Percentiles rank a stretch among this genome's conserved stretches.
phyloP scores from a whole-genome alignment of 257 asterid genomes.

The Parsonsia alboflavescens region DNA sequence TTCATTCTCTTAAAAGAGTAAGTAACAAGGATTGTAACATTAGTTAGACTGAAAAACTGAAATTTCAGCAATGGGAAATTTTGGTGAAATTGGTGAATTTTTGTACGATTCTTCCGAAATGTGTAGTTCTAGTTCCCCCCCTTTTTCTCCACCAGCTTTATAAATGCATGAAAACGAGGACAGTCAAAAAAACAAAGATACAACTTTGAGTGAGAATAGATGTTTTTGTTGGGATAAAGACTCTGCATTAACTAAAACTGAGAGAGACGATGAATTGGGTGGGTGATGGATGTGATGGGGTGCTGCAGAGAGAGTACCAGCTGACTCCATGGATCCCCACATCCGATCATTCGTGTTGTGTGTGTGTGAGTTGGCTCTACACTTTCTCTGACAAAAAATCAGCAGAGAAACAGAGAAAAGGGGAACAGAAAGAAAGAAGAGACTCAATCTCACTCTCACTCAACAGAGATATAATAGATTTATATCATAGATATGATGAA shows the following conservation, averaged over 20 bases:
- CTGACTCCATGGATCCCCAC: constrained; percentile 9
- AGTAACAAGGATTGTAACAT: background rate
- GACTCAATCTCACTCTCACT: background rate
- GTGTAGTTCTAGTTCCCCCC: no score
- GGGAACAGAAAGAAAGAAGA: background rate
- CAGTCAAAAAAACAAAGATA: background rate
- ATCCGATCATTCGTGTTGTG: background rate
- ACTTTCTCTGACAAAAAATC: constrained; percentile 2
- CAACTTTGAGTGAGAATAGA: background rate
- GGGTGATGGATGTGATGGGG: constrained; percentile 3
- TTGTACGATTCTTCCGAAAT: background rate
- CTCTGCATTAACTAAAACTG: background rate
- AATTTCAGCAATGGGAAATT: no score
- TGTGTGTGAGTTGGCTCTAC: background rate
- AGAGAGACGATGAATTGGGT: background rate
- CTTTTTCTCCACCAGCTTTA: constrained; percentile 2
- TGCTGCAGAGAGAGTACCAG: background rate
- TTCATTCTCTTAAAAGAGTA: no score
- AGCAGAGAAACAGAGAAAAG: constrained; percentile 2
- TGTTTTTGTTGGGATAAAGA: background rate
- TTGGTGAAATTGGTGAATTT: no score
- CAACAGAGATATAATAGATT: background rate
- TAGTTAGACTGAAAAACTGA: background rate
- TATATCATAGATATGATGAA: background rate
- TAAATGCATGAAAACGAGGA: background rate